phyloP scores from a whole-genome alignment of 352 stramenopile species.

The Globisporangium cederbergense region DNA sequence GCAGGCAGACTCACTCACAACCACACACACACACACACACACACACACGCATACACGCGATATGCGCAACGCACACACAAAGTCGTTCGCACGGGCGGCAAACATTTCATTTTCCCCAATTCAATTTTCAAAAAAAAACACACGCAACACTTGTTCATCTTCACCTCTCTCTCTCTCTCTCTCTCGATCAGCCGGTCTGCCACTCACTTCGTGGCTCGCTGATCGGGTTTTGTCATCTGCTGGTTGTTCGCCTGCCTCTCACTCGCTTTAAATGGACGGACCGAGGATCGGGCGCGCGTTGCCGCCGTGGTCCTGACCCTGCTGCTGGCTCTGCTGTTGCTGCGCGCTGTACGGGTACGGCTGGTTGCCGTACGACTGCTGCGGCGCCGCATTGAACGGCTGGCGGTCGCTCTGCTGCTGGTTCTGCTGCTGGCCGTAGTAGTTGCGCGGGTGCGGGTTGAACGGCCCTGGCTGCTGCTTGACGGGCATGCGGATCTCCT shows the following conservation, averaged over 20 bases:
- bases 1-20: no score
- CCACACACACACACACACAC: no score
- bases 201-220: neutral
- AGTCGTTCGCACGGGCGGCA: no score
- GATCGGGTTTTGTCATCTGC: neutral
- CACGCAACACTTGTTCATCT: no score
- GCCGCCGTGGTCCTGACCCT: constrained; percentile 1
- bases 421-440: constrained; percentile 31
- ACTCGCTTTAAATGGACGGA: constrained; percentile 8
- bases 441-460: constrained; percentile 80
- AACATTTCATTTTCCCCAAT: no score
- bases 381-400: constrained; percentile 37
- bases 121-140: no score
- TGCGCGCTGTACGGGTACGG: constrained; percentile 13
- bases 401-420: constrained; percentile 21
- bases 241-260: neutral
- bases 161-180: neutral
- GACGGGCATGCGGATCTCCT: constrained; percentile 85
- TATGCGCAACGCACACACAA: no score
- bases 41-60: no score
- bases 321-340: constrained; percentile 3
- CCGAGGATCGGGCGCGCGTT: constrained; percentile 10
- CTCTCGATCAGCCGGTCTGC: no score
- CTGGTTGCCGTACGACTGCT: constrained; percentile 22
- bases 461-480: constrained; percentile 61